Base-by-base conservation (phyloP, 768 basidiomycete genomes). In the Pulveroboletus sp. region DNA sequence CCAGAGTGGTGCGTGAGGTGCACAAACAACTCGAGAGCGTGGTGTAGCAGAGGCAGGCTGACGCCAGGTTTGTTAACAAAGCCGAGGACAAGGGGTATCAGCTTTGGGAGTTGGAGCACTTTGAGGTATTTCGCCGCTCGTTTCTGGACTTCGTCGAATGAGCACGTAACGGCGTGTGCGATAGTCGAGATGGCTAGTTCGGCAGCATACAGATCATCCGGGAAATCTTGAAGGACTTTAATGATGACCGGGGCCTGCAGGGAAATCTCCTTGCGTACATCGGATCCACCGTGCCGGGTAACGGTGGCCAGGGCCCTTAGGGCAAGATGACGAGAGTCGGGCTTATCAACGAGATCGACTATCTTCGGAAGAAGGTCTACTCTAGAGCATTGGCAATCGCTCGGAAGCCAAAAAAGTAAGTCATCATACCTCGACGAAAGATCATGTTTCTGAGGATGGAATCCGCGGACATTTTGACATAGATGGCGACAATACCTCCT, bases 401-500 rank as follows among this genome's bases (percentile, higher is more conserved):
- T 27, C 35, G 19, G 17, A 8, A 17, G 23, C 14, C 27, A 29
- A 29, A 6, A 29, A n/a, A 34, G 26, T n/a, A 29, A 2, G 11
- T 20, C 6, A 22, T 30, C 40, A 41, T 13, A 49, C 82, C 81
- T 73, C 71, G 72, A 26, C 75, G 68, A 53, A 81, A 76, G 7
- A 86, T 65, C 55, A 79, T 79, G 60, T 82, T 76, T 14, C 83
- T 71, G 50, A 85, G 63, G 30, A 83, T 68, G 1, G 78, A 70
- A 58, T 84, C 83, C 0, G 69, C 72, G 29, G 72, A 81, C 78
- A 84, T 80, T 57, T 79, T 79, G 5, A 79, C 75, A 55, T 76
- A 83, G 36, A 86, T 79, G 5, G 76, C 79, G 5, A 81, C 69
- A 26, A 84, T 76, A 0, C 76, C 81, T 3, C 79, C 81, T n/a